Evolutionary conservation across 106 monocot genomes (phyloP).

Genomic region (Acanthochlamys bracteata): DNA sequence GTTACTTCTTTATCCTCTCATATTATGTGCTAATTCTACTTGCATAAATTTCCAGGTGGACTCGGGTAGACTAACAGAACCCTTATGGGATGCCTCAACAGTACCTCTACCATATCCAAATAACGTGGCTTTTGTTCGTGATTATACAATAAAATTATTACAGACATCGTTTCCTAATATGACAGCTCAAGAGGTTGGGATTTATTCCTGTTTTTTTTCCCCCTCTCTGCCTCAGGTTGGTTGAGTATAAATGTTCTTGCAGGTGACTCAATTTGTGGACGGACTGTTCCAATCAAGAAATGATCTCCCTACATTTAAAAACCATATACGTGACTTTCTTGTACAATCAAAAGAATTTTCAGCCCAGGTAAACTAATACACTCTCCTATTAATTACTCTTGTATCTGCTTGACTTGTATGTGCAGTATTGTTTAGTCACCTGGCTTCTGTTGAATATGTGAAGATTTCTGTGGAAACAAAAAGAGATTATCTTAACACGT

Average conservation of each 20-base stretch:
- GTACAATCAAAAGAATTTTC: slow-evolving; percentile 99
- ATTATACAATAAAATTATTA: slow-evolving; percentile 90
- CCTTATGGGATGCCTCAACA: slow-evolving; percentile 84
- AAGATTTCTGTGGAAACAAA: no score
- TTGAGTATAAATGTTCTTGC: not conserved
- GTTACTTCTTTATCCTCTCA: not conserved
- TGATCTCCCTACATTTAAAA: slow-evolving; percentile 73
- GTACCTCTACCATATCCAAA: slow-evolving; percentile 69
- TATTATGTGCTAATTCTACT: not conserved
- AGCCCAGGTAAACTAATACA: slow-evolving; percentile 58
- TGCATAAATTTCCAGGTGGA: slow-evolving; percentile 45
- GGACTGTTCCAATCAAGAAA: slow-evolving; percentile 74
- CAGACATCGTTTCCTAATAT: slow-evolving; percentile 93
- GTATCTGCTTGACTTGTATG: not conserved
- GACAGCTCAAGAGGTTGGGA: slow-evolving; percentile 63
- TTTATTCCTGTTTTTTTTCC: not conserved
- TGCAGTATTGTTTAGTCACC: not conserved
- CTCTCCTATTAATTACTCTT: not conserved
- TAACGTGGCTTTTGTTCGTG: slow-evolving; percentile 77
- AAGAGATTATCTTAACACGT: no score
- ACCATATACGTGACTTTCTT: slow-evolving; percentile 91
- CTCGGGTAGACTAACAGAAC: slow-evolving; percentile 66
- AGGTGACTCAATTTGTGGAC: slow-evolving; percentile 92
- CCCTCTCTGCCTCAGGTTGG: not conserved
- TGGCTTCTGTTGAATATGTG: no score